Conservation (phyloP, 805 yeast genomes). For the Cyberlindnera subsufficiens region DNA sequence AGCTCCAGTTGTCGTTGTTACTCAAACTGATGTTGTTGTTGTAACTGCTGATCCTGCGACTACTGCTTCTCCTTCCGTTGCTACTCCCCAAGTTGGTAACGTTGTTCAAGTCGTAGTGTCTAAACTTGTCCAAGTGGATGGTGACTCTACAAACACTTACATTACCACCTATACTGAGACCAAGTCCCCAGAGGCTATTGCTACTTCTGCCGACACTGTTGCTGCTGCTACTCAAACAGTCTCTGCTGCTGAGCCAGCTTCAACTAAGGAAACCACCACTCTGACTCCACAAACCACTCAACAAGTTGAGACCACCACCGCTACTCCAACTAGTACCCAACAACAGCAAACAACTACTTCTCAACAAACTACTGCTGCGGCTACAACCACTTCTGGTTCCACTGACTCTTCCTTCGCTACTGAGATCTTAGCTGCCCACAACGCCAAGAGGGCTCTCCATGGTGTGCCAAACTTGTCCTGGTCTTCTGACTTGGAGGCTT, state of each 20-base stretch:
- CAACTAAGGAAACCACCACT: conserved; percentile 15
- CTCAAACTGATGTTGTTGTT: conserved; percentile 21
- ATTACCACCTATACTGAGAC: conserved; percentile 20
- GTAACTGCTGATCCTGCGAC: conserved; percentile 20
- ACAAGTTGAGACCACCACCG: conserved; percentile 11
- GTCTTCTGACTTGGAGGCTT: conserved; percentile 40
- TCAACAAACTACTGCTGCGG: conserved; percentile 6
- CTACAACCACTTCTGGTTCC: conserved; percentile 17
- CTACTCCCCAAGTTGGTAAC: conserved; percentile 19
- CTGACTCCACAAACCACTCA: not conserved
- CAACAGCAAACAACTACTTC: conserved; percentile 11
- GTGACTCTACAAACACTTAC: conserved; percentile 17
- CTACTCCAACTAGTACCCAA: conserved; percentile 16
- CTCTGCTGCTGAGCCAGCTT: conserved; percentile 6
- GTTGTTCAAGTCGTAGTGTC: conserved; percentile 21
- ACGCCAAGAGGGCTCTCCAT: conserved; percentile 43
- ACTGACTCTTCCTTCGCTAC: conserved; percentile 29
- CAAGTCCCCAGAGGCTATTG: conserved; percentile 3
- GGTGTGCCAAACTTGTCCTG: conserved; percentile 41
- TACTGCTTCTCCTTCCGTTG: conserved; percentile 11
- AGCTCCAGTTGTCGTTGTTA: conserved; percentile 23
- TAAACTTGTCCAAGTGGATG: conserved; percentile 17
- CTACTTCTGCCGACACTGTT: conserved; percentile 10
- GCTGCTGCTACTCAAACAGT: conserved; percentile 11
- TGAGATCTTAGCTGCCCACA: conserved; percentile 44